Evolutionary conservation across 2,329 filamentous ascomycete genomes (phyloP), one percentile per base, ranked within the genome.

Genomic region (Xylaria sp.): DNA sequence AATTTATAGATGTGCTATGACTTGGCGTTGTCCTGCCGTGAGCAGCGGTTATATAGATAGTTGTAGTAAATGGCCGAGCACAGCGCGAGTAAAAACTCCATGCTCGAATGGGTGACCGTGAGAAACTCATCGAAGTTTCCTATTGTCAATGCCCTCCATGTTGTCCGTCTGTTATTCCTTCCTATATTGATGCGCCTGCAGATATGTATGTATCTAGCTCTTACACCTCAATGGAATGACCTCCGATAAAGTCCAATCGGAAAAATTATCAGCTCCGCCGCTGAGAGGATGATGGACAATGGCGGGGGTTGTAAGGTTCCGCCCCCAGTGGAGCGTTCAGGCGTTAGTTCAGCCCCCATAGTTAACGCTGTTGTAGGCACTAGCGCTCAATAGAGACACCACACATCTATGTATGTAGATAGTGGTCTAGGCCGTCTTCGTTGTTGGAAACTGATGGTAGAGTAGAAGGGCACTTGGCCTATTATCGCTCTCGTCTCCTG

Each of bases 31-130:
- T 54, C n/a, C 5, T 50, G 36, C n/a, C n/a, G 59, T 50, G 34
- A 61, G 51, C 11, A 32, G 53, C 34, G 53, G n/a, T 21, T 48
- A 12, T 21, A 62, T 36, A 59, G 59, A 59, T 48, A 12, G 58
- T 50, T 42, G 51, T 62, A 48, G 21, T 58, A 54, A 58, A 53
- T 47, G 65, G 58, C 47, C 71, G 69, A 72, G 73, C 69, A 72
- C 68, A 70, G 69, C 65, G 70, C 64, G 70, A 69, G 61, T 68
- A 27, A 67, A 67, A 71, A 65, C 71, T 75, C 77, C 77, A 78
- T 78, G 68, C 72, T 76, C 72, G 75, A 72, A 69, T 39, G 11
- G 73, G 58, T 36, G 71, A 65, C 42, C 69, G 68, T 65, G 65
- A 62, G 54, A 71, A 55, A 72, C 67, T 75, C 77, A 78, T 78